Evolutionary conservation across 2,329 filamentous ascomycete genomes (phyloP), one percentile per base, ranked within the genome.

Genomic region (Exserohilum turcica): DNA sequence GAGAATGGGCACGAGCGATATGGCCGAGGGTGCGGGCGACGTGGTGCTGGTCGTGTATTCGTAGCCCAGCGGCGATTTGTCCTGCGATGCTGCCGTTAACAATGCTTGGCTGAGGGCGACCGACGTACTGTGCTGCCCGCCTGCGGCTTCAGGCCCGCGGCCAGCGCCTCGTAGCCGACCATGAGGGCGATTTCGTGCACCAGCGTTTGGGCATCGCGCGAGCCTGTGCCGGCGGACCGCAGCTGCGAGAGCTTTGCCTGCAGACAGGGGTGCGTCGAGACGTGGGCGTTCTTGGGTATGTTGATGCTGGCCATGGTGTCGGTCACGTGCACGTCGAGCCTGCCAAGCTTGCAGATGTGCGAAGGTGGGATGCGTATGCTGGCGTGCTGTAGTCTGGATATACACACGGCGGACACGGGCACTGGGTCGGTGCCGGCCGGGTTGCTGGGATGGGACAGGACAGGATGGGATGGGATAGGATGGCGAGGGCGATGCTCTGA

Each of bases 1-100:
- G n/a, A 97, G 84, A 74, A 97, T 96, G 32, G 93, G 93, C 2
- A 97, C 88, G 47, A 97, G 83, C 46, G 88, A 92, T 63, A 97
- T 84, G 53, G 83, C 83, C 43, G 81, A 76, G 0, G 90, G 87
- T 7, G 82, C 70, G 1, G 90, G 88, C 5, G 82, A 75, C 60
- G 91, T 81, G 33, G 80, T 80, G 32, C 84, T 83, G 0, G 85
- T 86, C 12, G 84, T 82, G 77, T 92, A 96, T 57, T 86, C 77
- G 73, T 87, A 91, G 60, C 89, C 90, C 28, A 97, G 82, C 0
- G 91, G 89, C 0, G 91, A 94, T 69, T 83, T 78, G 71, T 87
- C 90, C 90, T 95, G 62, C 16, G 27, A 29, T 15, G n/a, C 18
- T 27, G 7, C 13, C 18, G 38, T 42, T 16, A 42, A 12, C 10